Conservation (phyloP, 2,329 filamentous ascomycete genomes). For the Colletotrichum eleusines region DNA sequence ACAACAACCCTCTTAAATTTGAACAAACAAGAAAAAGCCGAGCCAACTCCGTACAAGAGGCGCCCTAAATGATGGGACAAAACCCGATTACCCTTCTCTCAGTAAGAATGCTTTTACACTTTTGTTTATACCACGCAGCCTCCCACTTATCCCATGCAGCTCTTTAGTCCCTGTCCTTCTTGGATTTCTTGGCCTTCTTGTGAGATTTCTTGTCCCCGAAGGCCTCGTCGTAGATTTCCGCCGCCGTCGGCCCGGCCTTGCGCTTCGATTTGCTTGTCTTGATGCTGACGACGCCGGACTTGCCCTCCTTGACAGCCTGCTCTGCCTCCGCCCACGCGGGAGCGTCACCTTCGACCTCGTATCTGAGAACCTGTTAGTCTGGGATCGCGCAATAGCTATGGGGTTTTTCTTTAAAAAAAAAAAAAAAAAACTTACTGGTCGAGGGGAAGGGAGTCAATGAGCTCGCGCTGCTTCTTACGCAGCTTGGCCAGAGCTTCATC, state of each 20-base stretch:
- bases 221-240: conserved; percentile 72
- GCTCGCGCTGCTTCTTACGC: conserved; percentile 82
- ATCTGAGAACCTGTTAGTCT: conserved; percentile 55
- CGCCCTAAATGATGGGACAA: conserved; percentile 25
- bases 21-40: conserved; percentile 12
- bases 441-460: conserved; percentile 91
- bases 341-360: conserved; percentile 73
- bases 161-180: conserved; percentile 42
- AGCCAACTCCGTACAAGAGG: conserved; percentile 38
- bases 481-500: conserved; percentile 79
- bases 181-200: conserved; percentile 65
- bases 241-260: conserved; percentile 73
- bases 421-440: conserved; percentile 78
- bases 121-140: conserved; percentile 18
- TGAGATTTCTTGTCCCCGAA: conserved; percentile 66
- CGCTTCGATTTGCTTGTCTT: conserved; percentile 83
- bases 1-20: conserved; percentile 13
- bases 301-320: conserved; percentile 76
- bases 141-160: background rate
- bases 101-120: conserved; percentile 36
- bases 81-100: conserved; percentile 30
- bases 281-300: conserved; percentile 79
- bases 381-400: conserved; percentile 10
- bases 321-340: conserved; percentile 78
- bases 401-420: too few species aligned